Base-by-base conservation (phyloP, 2,329 filamentous ascomycete species). In the Sclerotinia minor region DNA sequence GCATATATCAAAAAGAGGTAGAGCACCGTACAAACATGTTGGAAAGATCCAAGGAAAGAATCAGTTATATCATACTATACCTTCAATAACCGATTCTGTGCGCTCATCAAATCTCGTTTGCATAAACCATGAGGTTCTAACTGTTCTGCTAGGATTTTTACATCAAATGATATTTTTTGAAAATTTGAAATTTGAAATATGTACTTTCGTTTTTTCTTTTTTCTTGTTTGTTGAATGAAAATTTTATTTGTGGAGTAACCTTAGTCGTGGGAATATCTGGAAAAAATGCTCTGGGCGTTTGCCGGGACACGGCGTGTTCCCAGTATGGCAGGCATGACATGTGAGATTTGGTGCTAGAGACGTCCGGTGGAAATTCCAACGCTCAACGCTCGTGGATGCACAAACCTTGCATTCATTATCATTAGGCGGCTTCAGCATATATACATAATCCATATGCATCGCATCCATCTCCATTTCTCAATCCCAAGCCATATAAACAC, bases 221-320 rank as follows among this genome's bases (percentile, higher is more conserved):
- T 38, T 24, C 32, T 35, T 6, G 5, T 38, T 13, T 11, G 9
- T 38, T 38, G 35, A 38, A 38, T 38, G 35, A 38, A 59, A 59
- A 59, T 59, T 59, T 59, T 45, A 59, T 45, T 59, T 45, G 57
- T 59, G 57, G 57, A 44, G 41, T 59, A 13, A n/a, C n/a, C n/a
- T n/a, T n/a, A n/a, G n/a, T n/a, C n/a, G n/a, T n/a, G n/a, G n/a
- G n/a, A n/a, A n/a, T n/a, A n/a, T n/a, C n/a, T n/a, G n/a, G n/a
- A n/a, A n/a, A n/a, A n/a, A n/a, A n/a, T n/a, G n/a, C n/a, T n/a
- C n/a, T n/a, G n/a, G n/a, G n/a, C n/a, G 15, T 29, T 38, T 44
- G 7, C 24, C 38, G 55, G 55, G 9, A 41, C 26, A 41, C 38
- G 55, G 55, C 55, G 38, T 44, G 19, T 58, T 26, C 38, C 54